phyloP scores from a whole-genome alignment of 2,329 filamentous ascomycete species.

The Alternaria triticimaculans region DNA sequence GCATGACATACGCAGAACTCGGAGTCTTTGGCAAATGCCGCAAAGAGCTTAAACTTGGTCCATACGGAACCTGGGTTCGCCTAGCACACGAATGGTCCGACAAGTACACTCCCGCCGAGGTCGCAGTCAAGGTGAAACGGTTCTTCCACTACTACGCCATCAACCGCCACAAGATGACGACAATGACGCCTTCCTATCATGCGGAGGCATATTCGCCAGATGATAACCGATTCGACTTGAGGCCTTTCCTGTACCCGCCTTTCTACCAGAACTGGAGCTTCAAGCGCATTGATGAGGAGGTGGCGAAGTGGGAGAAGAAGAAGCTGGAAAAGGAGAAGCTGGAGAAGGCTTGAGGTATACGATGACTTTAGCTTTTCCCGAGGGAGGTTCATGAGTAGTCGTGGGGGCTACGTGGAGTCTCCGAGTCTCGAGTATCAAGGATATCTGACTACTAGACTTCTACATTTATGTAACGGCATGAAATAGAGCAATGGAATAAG shows the following conservation, averaged over 20 bases:
- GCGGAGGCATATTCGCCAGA: constrained; percentile 61
- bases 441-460: background rate
- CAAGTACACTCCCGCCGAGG: constrained; percentile 46
- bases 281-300: constrained; percentile 48
- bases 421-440: background rate
- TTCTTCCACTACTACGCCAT: constrained; percentile 46
- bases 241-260: constrained; percentile 53
- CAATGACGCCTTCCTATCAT: constrained; percentile 37
- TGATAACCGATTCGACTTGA: constrained; percentile 64
- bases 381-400: background rate
- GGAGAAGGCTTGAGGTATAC: background rate
- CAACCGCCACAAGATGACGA: constrained; percentile 35
- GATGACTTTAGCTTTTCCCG: background rate
- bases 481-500: background rate
- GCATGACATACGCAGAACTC: constrained; percentile 59
- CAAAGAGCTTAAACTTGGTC: constrained; percentile 59
- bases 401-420: background rate
- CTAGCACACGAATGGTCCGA: constrained; percentile 60
- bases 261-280: constrained; percentile 45
- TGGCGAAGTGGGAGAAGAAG: constrained; percentile 39
- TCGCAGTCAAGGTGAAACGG: constrained; percentile 54
- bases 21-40: constrained; percentile 60
- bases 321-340: constrained; percentile 11
- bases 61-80: constrained; percentile 61
- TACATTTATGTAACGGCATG: background rate